A percentile compares a stretch with the other conserved stretches of the same genome.
Evolutionary conservation across 176 grass and related monocot species (phyloP).

Genomic region (Chrysopogon serrulatus): DNA sequence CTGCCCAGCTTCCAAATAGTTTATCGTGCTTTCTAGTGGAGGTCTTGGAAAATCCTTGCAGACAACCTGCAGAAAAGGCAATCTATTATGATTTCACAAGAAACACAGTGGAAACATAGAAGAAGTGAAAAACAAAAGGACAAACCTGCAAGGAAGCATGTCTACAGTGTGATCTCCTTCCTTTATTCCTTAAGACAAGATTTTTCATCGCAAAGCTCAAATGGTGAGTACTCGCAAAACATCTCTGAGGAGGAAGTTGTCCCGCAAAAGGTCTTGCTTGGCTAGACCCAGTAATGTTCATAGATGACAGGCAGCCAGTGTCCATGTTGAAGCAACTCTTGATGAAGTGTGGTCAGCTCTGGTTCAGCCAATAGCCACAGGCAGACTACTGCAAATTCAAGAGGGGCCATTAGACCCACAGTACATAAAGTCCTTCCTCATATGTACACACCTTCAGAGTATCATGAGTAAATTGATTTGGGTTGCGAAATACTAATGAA

Average conservation of each 20-base stretch:
- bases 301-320: constrained; percentile 44
- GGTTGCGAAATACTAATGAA: neutral
- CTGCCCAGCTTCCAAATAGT: constrained; percentile 80
- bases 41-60: constrained; percentile 69
- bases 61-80: constrained; percentile 49
- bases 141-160: constrained; percentile 44
- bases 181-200: no score
- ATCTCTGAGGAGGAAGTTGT: constrained; percentile 33
- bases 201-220: neutral
- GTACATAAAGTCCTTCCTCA: neutral
- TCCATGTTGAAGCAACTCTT: no score
- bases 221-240: constrained; percentile 26
- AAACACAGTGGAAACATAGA: neutral
- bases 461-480: neutral
- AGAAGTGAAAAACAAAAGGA: neutral
- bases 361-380: neutral
- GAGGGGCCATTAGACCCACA: neutral
- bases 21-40: constrained; percentile 67
- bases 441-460: no score
- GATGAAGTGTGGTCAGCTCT: neutral
- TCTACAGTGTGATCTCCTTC: constrained; percentile 24
- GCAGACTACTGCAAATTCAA: neutral
- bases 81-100: neutral
- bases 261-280: constrained; percentile 31
- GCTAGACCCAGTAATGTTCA: constrained; percentile 49